phyloP scores from a whole-genome alignment of 208 protist species.

The Polymyxa betae region DNA sequence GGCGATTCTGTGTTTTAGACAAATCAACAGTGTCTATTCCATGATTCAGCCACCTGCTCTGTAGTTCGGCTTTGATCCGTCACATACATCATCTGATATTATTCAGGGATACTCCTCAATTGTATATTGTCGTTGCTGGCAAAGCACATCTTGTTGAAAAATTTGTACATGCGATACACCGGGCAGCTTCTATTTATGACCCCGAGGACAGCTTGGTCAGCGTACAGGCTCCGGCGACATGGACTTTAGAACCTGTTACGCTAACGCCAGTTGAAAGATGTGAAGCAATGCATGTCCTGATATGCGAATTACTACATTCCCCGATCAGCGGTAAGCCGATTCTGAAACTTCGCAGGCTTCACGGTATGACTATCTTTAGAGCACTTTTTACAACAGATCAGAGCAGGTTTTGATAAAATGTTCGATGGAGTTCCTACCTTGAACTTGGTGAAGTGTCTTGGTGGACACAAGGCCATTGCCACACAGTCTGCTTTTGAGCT shows the following conservation, averaged over 20 bases:
- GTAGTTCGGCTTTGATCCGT: background rate
- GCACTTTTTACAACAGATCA: background rate
- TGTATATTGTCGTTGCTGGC: background rate
- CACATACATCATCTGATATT: background rate
- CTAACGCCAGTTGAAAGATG: background rate
- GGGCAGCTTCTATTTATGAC: constrained; percentile 1
- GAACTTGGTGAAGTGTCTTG: background rate
- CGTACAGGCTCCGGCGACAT: background rate
- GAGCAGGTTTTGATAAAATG: background rate
- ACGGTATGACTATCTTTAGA: background rate
- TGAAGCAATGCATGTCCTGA: constrained; percentile 11
- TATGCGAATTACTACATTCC: background rate
- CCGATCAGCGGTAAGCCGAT: background rate
- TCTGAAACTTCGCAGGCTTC: background rate
- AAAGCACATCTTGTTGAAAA: background rate
- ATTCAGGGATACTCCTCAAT: background rate
- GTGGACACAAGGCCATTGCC: background rate
- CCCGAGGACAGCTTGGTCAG: background rate
- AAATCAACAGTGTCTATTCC: background rate
- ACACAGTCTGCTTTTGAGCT: background rate
- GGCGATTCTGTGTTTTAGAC: constrained; percentile 8
- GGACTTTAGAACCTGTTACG: background rate
- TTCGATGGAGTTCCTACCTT: background rate
- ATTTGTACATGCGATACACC: background rate
- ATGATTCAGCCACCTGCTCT: constrained; percentile 2